Evolutionary conservation across 768 basidiomycete genomes (phyloP), one percentile per base, ranked within the genome.

Genomic region (Phylloporus sp.): DNA sequence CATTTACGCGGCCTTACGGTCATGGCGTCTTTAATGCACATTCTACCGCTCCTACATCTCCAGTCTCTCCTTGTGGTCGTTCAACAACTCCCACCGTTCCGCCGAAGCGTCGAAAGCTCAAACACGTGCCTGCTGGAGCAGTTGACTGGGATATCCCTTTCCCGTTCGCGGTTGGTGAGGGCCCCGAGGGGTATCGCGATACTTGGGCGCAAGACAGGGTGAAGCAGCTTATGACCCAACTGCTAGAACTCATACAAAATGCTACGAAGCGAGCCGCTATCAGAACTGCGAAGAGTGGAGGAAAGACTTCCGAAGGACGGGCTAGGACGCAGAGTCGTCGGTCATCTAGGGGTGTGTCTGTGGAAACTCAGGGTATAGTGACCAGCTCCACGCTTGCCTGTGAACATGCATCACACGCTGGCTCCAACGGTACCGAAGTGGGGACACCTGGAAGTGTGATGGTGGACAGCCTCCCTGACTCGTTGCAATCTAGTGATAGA

Each of bases 81-180:
- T 44, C 41, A 15, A 44, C 44, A 29, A 40, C 42, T 12, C 16
- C 36, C 24, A 16, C n/a, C 26, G 12, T 39, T 18, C 64, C 74
- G 8, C 60, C 59, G 18, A 90, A 88, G 68, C 82, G 80, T 54
- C 77, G 87, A 26, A 86, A 79, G 58, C 71, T 90, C 13, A 75
- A 73, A 50, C 70, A 73, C 9, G 87, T 91, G 13, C 89, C 89
- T 29, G 89, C 89, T 20, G 89, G 89, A 11, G 89, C 89, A 2
- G 76, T 67, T 2, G 87, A 90, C 61, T 91, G 89, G 89, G 87
- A 90, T 58, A 79, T 91, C 0, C 89, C 89, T 0, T 91, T 84
- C 64, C 89, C 89, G 6, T 91, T 91, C 56, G 64, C 68, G 66
- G 35, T 76, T 43, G 89, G 86, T 26, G 84, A 91, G 57, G 89